Evolutionary conservation across 306 rosid genomes (phyloP).

Genomic region (Adenanthera pavonina): DNA sequence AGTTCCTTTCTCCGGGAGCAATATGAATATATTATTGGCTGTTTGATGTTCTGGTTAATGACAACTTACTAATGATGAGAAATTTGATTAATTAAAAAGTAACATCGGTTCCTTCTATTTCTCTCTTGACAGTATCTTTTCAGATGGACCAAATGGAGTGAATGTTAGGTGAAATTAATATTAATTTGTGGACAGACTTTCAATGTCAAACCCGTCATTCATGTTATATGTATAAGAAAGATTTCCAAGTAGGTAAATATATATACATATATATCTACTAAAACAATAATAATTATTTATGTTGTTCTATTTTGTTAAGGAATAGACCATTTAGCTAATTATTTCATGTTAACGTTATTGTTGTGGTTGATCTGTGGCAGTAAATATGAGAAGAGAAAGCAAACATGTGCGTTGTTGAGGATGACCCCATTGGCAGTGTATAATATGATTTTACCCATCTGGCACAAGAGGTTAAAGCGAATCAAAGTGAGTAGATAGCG

Average conservation of each 20-base stretch:
- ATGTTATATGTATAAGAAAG: neutral
- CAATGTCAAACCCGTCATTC: neutral
- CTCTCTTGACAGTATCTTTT: neutral
- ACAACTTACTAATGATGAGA: slow-evolving; percentile 26
- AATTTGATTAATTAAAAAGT: slow-evolving; percentile 15
- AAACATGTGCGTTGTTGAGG: slow-evolving; percentile 7
- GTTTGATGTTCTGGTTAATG: neutral
- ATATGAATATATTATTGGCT: neutral
- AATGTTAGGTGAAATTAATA: slow-evolving; percentile 28
- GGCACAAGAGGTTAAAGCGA: slow-evolving; percentile 37
- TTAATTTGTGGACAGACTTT: neutral
- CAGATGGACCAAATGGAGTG: slow-evolving; percentile 7
- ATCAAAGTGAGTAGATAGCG: slow-evolving; percentile 32
- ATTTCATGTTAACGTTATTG: neutral
- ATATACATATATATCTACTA: too few relatives aligned
- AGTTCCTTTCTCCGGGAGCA: neutral
- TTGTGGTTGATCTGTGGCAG: neutral
- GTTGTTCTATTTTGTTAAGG: too few relatives aligned
- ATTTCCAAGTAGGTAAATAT: neutral
- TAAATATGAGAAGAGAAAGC: too few relatives aligned
- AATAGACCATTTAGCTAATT: neutral
- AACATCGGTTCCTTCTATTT: neutral
- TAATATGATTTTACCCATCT: slow-evolving; percentile 16
- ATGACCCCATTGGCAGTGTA: neutral
- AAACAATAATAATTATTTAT: neutral